Base-by-base conservation (phyloP, 129 eudicot genomes). In the Solidago caesia region DNA sequence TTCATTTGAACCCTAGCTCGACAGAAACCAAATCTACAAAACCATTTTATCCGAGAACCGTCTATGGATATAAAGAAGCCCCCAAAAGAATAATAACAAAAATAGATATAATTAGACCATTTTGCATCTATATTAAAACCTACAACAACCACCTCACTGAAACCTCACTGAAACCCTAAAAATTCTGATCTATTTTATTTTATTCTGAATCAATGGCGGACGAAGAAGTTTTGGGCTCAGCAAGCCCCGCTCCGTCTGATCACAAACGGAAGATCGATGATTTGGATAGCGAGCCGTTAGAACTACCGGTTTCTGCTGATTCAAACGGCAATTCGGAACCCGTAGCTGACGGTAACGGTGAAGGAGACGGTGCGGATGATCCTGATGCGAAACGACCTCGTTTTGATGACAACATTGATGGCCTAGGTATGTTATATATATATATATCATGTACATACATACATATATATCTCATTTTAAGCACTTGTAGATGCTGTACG, bases 211-310 rank as follows among this genome's bases (percentile, higher is more conserved):
- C 75, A 76, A 82, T 80, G 84, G 86, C 83, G 82, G 87, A 86
- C 70, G 87, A 89, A 79, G 84, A 82, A 61, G 77, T 81, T 33
- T 21, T 79, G 77, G 82, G 82, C 62, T 74, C 79, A 16, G 80
- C 73, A 44, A 79, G 86, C 80, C 85, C 85, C 62, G 85, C 81
- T 11, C 78, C 83, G 3, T 55, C 87, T n/a, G 90, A 92, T 67
- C 82, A 81, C 82, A 92, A 92, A 81, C 82, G 96, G n/a, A 92
- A 92, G 73, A 88, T 84, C 49, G 90, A 87, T 15, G 89, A 89
- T 75, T 75, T 89, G 84, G 96, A 87, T 76, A 75, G 82, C 65
- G 81, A 79, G 10, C 75, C 86, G 4, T 77, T 88, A 44, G 92
- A 83, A 45, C 82, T 80, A 16, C 83, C 73, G 26, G 46, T 48